phyloP scores from a whole-genome alignment of 495 filamentous ascomycete genomes.

The Aspergillus wentii region DNA sequence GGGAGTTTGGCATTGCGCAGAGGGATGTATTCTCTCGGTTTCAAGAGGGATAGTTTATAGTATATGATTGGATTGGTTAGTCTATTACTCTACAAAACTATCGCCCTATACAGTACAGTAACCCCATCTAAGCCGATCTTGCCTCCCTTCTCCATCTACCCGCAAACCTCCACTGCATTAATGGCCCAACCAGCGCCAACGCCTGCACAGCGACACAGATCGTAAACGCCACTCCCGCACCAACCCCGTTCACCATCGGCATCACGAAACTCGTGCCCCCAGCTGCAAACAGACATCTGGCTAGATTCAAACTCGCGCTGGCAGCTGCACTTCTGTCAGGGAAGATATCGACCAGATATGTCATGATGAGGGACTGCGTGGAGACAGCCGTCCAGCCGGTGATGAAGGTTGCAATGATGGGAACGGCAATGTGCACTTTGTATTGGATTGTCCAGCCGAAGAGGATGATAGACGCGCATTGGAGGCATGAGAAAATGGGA shows the following conservation, averaged over 20 bases:
- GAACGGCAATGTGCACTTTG: constrained; percentile 43
- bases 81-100: too few species aligned
- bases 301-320: constrained; percentile 64
- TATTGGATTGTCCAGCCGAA: constrained; percentile 58
- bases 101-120: too few species aligned
- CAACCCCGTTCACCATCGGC: constrained; percentile 57
- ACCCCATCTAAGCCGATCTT: too few species aligned
- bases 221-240: constrained; percentile 38
- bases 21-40: too few species aligned
- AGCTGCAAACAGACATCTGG: constrained; percentile 61
- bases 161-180: not conserved
- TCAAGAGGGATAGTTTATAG: too few species aligned
- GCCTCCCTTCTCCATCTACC: not conserved
- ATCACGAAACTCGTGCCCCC: constrained; percentile 56
- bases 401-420: constrained; percentile 53
- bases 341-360: constrained; percentile 57
- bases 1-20: too few species aligned
- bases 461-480: constrained; percentile 37
- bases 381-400: constrained; percentile 54
- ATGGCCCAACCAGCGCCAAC: not conserved
- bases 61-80: too few species aligned
- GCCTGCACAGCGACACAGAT: constrained; percentile 34
- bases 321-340: constrained; percentile 54
- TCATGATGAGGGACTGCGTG: constrained; percentile 31
- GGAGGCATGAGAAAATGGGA: constrained; percentile 32